Percentiles rank a stretch among this genome's conserved stretches.
Evolutionary conservation across 306 rosid genomes (phyloP).

Genomic region (Rosa lucieae): DNA sequence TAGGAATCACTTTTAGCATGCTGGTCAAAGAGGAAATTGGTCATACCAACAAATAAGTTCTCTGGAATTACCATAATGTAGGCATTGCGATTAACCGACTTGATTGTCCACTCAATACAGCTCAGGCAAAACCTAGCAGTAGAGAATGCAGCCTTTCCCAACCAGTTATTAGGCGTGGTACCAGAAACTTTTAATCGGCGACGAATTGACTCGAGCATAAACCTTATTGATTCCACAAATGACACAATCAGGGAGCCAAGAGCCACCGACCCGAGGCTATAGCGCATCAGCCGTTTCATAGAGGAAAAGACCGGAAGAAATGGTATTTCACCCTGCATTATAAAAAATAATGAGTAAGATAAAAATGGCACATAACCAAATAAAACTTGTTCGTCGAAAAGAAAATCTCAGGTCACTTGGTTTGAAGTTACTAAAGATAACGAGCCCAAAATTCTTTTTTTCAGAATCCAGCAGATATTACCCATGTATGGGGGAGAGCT

Average conservation of each 20-base stretch:
- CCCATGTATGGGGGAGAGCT: background rate
- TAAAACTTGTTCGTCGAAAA: background rate
- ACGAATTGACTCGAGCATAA: conserved; percentile 86
- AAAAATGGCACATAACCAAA: background rate
- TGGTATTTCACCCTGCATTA: conserved; percentile 84
- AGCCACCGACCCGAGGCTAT: conserved; percentile 89
- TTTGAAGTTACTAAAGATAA: conserved; percentile 10
- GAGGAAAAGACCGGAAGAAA: conserved; percentile 93
- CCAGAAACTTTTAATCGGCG: conserved; percentile 69
- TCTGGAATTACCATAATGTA: conserved; percentile 78
- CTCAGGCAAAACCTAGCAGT: conserved; percentile 59
- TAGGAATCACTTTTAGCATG: conserved; percentile 3
- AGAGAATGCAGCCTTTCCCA: conserved; percentile 62
- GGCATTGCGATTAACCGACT: conserved; percentile 92
- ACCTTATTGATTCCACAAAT: conserved; percentile 86
- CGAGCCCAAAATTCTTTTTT: background rate
- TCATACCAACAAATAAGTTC: background rate
- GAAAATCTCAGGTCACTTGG: background rate
- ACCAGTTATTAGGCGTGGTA: conserved; percentile 52
- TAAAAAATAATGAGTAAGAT: conserved; percentile 12
- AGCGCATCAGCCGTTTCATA: conserved; percentile 75
- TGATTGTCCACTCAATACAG: conserved; percentile 86
- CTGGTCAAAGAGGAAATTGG: background rate
- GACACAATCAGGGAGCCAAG: conserved; percentile 88
- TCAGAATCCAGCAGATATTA: background rate